A percentile compares a stretch with the other conserved stretches of the same genome.
Evolutionary conservation across 2,329 filamentous ascomycete species (phyloP).

Genomic region (Myriosclerotinia scirpicola): DNA sequence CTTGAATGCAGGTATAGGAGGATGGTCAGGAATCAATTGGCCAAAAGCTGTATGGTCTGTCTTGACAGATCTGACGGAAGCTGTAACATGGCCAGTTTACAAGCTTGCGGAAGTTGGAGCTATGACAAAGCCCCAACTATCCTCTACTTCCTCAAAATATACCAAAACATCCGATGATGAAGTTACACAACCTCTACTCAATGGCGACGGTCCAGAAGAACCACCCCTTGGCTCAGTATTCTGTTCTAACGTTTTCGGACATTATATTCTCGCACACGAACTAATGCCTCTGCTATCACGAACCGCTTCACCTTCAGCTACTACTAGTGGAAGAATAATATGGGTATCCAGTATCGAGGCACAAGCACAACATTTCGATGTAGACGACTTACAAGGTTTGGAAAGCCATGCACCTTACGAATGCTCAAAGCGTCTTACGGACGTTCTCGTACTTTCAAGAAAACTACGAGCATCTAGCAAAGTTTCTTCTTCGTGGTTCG

Average conservation of each 20-base stretch:
- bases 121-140: conserved; percentile 52
- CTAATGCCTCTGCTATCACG: conserved; percentile 68
- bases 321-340: conserved; percentile 55
- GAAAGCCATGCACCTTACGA: conserved; percentile 68
- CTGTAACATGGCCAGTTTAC: conserved; percentile 74
- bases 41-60: conserved; percentile 51
- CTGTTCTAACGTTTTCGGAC: conserved; percentile 89
- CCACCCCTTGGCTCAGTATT: conserved; percentile 78
- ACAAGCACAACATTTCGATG: conserved; percentile 46
- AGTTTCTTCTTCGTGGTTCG: conserved; percentile 58
- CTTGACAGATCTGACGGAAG: conserved; percentile 63
- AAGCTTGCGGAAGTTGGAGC: conserved; percentile 63
- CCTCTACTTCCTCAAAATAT: conserved; percentile 30
- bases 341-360: conserved; percentile 88
- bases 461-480: conserved; percentile 62
- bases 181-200: conserved; percentile 36
- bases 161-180: conserved; percentile 25
- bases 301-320: conserved; percentile 32
- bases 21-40: conserved; percentile 80
- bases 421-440: conserved; percentile 81
- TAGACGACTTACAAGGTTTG: conserved; percentile 78
- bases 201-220: conserved; percentile 42
- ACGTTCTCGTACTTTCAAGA: conserved; percentile 75
- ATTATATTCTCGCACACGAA: conserved; percentile 84
- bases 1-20: conserved; percentile 86